Evolutionary conservation across 129 eudicot genomes (phyloP).

Genomic region (Ambrosia trifida): DNA sequence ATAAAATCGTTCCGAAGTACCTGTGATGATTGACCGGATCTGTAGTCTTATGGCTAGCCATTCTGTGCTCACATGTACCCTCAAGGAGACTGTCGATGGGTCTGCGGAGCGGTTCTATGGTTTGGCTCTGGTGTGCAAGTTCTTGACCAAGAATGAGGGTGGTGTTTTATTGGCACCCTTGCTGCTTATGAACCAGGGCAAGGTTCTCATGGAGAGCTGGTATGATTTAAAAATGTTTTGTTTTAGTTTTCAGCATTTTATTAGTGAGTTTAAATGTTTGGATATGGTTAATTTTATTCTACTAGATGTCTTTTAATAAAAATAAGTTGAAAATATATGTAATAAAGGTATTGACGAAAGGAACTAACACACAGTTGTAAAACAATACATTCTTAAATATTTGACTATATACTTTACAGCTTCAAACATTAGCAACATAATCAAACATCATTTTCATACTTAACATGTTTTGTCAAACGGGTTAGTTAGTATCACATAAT

Average conservation of each 20-base stretch:
- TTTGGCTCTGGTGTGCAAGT: conserved; percentile 78
- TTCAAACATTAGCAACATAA: no score
- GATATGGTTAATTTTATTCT: no score
- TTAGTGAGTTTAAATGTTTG: no score
- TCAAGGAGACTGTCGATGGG: conserved; percentile 39
- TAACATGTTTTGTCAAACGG: no score
- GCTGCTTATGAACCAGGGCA: conserved; percentile 82
- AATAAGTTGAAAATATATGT: no score
- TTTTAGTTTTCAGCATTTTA: background rate
- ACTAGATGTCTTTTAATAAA: no score
- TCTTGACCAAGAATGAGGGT: conserved; percentile 67
- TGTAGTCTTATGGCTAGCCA: conserved; percentile 34
- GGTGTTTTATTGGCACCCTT: conserved; percentile 74
- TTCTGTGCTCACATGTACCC: conserved; percentile 38
- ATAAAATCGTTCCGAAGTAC: conserved; percentile 16
- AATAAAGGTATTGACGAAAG: no score
- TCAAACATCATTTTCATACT: no score
- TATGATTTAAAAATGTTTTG: background rate
- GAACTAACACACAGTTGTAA: no score
- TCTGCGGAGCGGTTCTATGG: conserved; percentile 67
- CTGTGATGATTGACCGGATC: conserved; percentile 34
- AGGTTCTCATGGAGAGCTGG: conserved; percentile 79
- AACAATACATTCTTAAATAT: no score
- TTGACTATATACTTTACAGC: no score
- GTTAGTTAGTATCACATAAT: no score